Conservation (phyloP, 768 basidiomycete genomes). For the Psilocybe cubensis region DNA sequence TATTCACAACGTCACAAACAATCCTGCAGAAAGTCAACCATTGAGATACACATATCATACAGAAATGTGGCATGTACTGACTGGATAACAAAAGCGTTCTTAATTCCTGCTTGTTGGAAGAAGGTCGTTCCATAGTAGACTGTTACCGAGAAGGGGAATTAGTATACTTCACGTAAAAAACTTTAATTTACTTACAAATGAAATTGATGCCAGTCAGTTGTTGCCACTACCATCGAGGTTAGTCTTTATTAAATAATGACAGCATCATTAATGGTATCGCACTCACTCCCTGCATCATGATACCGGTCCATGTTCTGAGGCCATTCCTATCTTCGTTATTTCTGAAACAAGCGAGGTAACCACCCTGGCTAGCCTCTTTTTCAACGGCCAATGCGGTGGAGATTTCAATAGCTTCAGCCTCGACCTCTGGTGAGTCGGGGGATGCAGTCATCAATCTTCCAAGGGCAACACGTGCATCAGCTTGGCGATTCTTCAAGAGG, state of each 20-base stretch:
- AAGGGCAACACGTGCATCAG: conserved; percentile 58
- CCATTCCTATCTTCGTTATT: conserved; percentile 61
- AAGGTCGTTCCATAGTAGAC: conserved; percentile 44
- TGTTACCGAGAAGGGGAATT: conserved; percentile 12
- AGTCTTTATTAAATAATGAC: neutral
- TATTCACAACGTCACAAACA: conserved; percentile 71
- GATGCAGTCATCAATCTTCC: conserved; percentile 62
- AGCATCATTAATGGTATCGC: neutral
- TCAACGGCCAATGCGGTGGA: conserved; percentile 63
- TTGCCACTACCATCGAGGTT: conserved; percentile 43
- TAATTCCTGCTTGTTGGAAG: conserved; percentile 59
- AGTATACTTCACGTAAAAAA: neutral
- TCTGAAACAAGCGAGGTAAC: conserved; percentile 59
- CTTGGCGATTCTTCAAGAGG: conserved; percentile 64
- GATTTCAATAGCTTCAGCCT: conserved; percentile 50
- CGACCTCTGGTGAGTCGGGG: conserved; percentile 52
- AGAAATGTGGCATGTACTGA: neutral
- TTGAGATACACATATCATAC: neutral
- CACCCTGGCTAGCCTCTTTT: conserved; percentile 52
- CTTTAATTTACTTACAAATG: conserved; percentile 28
- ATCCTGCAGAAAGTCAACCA: conserved; percentile 9
- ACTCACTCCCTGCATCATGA: conserved; percentile 41
- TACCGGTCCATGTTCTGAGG: conserved; percentile 78
- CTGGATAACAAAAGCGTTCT: conserved; percentile 59
- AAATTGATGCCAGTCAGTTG: conserved; percentile 81